Percentiles rank a stretch among this genome's conserved stretches.
phyloP scores from a whole-genome alignment of 306 rosid genomes.

The Abrus pulchellus region DNA sequence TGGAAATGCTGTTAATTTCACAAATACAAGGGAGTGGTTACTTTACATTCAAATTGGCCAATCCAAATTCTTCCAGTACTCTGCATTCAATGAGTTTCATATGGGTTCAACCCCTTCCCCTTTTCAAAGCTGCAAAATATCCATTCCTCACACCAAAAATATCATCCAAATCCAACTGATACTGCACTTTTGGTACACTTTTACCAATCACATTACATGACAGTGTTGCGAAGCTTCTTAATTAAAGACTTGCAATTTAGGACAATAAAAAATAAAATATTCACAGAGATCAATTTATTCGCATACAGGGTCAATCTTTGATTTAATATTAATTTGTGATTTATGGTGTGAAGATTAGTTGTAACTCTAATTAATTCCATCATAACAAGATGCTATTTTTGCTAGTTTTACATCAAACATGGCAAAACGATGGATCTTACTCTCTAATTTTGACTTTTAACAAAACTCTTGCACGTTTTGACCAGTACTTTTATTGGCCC shows the following conservation, averaged over 20 bases:
- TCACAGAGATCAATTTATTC: conserved; percentile 8
- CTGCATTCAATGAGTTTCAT: conserved; percentile 36
- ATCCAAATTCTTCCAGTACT: conserved; percentile 11
- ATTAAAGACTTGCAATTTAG: neutral
- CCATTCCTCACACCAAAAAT: conserved; percentile 9
- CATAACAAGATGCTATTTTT: conserved; percentile 4
- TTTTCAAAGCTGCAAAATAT: conserved; percentile 43
- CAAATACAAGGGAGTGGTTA: conserved; percentile 11
- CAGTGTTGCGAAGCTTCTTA: conserved; percentile 11
- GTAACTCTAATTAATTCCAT: neutral
- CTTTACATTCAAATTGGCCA: conserved; percentile 42
- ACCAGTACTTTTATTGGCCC: conserved; percentile 11
- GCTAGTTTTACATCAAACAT: conserved; percentile 1
- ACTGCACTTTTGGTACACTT: conserved; percentile 10
- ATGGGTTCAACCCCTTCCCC: neutral
- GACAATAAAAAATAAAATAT: neutral
- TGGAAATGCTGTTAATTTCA: conserved; percentile 33
- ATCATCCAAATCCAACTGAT: conserved; percentile 16
- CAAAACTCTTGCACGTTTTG: conserved; percentile 34
- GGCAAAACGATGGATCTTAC: conserved; percentile 2
- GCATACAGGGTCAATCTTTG: neutral
- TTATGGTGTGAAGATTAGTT: neutral
- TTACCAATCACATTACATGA: conserved; percentile 8
- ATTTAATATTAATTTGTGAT: neutral
- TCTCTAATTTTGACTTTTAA: conserved; percentile 34